phyloP scores from a whole-genome alignment of 306 rosid genomes.

The Vicia faba region DNA sequence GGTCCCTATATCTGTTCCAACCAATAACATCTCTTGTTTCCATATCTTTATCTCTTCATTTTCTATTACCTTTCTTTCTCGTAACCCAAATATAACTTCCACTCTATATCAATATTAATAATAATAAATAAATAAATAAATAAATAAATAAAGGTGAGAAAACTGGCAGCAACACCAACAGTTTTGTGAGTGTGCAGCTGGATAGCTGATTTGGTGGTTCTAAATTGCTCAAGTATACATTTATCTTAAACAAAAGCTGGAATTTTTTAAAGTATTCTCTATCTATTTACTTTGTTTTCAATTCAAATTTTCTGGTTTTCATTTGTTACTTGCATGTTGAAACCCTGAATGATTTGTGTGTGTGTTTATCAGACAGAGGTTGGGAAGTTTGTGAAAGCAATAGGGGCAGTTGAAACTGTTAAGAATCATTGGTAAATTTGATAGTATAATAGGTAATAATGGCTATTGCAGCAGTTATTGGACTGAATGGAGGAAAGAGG shows the following conservation, averaged over 20 bases:
- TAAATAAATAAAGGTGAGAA: no score
- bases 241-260: slow-evolving; percentile 11
- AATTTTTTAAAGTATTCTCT: slow-evolving; percentile 46
- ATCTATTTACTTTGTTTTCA: slow-evolving; percentile 7
- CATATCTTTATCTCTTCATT: slow-evolving; percentile 57
- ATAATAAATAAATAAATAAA: no score
- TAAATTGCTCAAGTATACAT: not conserved
- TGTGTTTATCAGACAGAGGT: slow-evolving; percentile 37
- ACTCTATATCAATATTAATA: not conserved
- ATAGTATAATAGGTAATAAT: slow-evolving; percentile 57
- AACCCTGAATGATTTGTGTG: not conserved
- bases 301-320: slow-evolving; percentile 1
- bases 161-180: not conserved
- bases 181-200: slow-evolving; percentile 16
- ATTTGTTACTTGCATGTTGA: not conserved
- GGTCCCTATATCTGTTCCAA: slow-evolving; percentile 68
- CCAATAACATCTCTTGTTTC: slow-evolving; percentile 62
- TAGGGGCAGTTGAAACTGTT: slow-evolving; percentile 25
- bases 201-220: slow-evolving; percentile 31
- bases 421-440: slow-evolving; percentile 41
- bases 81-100: not conserved
- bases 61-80: not conserved
- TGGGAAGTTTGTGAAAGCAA: slow-evolving; percentile 42
- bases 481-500: slow-evolving; percentile 82
- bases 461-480: slow-evolving; percentile 92